Evolutionary conservation across 495 filamentous ascomycete species (phyloP), one percentile per base, ranked within the genome.

Genomic region (Aspergillus carlsbadensis): DNA sequence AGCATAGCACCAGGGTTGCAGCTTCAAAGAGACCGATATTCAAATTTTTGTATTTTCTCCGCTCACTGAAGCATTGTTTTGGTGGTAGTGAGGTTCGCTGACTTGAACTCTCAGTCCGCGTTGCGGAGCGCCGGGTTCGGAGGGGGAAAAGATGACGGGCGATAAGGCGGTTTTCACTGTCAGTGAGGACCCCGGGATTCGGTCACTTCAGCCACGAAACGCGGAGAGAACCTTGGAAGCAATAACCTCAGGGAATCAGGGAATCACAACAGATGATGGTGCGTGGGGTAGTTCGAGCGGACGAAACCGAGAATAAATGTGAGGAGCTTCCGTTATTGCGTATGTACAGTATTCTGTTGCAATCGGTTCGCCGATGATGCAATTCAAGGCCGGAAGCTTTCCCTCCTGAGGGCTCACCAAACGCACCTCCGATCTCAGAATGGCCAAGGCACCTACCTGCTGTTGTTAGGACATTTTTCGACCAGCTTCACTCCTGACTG

Each of bases 121-220:
- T 56, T 56, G 67, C 57, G 63, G 61, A 65, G 54, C 67, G 72
- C 70, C 72, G 70, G 66, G 64, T 70, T 75, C 72, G 72, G 70
- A 73, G 70, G 36, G 37, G 52, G 68, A 73, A 69, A 65, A 1
- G 26, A 45, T 18, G 20, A 33, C 39, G 33, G 31, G 43, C 43
- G 50, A 48, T 48, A 21, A 44, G 40, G 52, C 52, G 44, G 46
- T 37, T 42, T 40, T 29, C 26, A 42, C 31, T 31, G 22, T 24
- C n/a, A 8, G 41, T 52, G 36, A 26, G 41, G 44, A 14, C 11
- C 31, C 22, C 42, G 41, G 50, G 34, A 49, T 48, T 59, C 18
- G 20, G 50, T 40, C 52, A 40, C 40, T 24, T 40, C 41, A 36
- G 39, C 52, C 52, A 54, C 41, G 31, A 54, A 54, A 54, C 41